These are phyloP conservation scores for Pythium biforme DNA, from an alignment of 352 stramenopile species.

Conservation along the genomic window DNA sequence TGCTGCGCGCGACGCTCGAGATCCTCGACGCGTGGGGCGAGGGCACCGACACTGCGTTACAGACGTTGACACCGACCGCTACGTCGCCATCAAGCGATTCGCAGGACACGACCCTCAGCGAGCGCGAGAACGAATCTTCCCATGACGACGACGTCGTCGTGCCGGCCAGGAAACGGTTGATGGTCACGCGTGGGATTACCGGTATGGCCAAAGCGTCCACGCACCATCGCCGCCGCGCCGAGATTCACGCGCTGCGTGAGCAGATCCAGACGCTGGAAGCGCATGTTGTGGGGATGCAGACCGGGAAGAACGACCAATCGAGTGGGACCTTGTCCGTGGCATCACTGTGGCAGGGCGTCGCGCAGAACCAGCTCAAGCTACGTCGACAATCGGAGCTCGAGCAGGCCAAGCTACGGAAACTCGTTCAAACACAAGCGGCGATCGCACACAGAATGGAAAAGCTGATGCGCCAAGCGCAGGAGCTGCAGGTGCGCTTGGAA, in stretches of 20 bases:
- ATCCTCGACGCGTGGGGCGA: constrained; percentile 5
- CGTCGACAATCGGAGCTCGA: constrained; percentile 27
- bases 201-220: background rate
- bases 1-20: constrained; percentile 3
- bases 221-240: background rate
- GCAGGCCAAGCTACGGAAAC: constrained; percentile 23
- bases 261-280: constrained; percentile 2
- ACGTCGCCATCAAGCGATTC: background rate
- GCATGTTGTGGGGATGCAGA: background rate
- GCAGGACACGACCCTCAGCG: background rate
- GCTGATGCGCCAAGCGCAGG: constrained; percentile 13
- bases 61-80: background rate
- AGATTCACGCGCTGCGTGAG: background rate
- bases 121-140: background rate
- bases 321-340: background rate
- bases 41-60: background rate
- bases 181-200: no score
- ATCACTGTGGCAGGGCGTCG: constrained; percentile 12
- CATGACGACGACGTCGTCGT: background rate
- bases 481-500: background rate
- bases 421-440: constrained; percentile 28
- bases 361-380: constrained; percentile 9
- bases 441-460: constrained; percentile 28
- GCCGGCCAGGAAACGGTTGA: no score
- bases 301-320: background rate